Base-by-base conservation (phyloP, 352 stramenopile species). In the Phytophthora citrophthora region DNA sequence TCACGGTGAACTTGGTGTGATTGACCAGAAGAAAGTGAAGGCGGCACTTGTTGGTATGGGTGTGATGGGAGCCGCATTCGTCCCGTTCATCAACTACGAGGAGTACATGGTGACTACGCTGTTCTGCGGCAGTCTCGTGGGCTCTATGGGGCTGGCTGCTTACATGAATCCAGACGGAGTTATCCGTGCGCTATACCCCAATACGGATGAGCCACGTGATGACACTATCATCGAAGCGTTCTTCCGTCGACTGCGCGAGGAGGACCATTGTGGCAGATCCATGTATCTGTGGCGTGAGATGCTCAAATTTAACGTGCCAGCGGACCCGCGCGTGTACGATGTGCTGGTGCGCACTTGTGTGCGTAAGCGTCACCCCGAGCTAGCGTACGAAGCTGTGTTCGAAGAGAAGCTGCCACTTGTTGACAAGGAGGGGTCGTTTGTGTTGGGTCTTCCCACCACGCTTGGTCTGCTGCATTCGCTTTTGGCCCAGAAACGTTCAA, bases 231-330 rank as follows among this genome's bases (percentile, higher is more conserved):
- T 93, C 29, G 81, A 91, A 20, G 88, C 88, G 11, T 93, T 95
- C 61, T 93, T 94, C 59, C 82, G 85, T 0, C 85, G 88, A 9
- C 76, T 95, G 41, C 76, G 79, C n/a, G 88, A 95, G 46, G 88
- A 95, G 61, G 88, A 93, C 51, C 88, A 95, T 59, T 91, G 81
- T 61, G 85, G 88, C 0, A 76, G 88, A 40, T 84, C 81, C 27
- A 93, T 95, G 74, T 94, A 93, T 70, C 71, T 95, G 27, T 95
- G 88, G 88, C 80, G 82, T 27, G 88, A 95, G 57, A 93, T 95
- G 80, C 72, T 85, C 41, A 90, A 91, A 59, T 81, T 79, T 39
- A 80, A 74, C 31, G 73, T 94, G 23, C 57, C 75, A n/a, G 70
- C 83, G 1, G 88, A 95, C 54, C 70, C 77, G 43, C 84, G 77